phyloP scores from a whole-genome alignment of 2,329 filamentous ascomycete genomes.

The Cordyceps javanica region DNA sequence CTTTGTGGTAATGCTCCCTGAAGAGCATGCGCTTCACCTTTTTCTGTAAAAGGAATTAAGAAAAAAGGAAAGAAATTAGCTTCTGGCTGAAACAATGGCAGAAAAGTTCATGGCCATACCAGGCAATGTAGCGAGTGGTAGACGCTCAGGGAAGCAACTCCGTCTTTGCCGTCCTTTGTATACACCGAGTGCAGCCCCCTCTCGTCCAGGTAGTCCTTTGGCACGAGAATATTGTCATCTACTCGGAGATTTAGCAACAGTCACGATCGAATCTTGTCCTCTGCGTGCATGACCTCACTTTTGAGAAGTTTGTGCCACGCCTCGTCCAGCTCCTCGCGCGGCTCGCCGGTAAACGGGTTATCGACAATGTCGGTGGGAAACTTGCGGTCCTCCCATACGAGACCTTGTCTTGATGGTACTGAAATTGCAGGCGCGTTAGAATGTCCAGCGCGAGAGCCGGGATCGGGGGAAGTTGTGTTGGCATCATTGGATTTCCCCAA shows the following conservation, averaged over 20 bases:
- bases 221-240: not conserved
- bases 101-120: not conserved
- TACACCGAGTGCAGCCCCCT: not conserved
- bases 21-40: slow-evolving; percentile 4
- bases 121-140: not conserved
- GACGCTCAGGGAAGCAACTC: not conserved
- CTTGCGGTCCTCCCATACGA: not conserved
- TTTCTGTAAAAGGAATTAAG: not conserved
- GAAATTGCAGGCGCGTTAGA: too few species aligned
- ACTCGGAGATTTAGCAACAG: not conserved
- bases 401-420: not conserved
- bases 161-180: not conserved
- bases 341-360: not conserved
- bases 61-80: too few species aligned
- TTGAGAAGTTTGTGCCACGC: not conserved
- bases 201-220: not conserved
- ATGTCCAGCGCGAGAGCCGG: too few species aligned
- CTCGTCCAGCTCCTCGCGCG: not conserved
- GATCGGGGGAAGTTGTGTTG: too few species aligned
- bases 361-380: not conserved
- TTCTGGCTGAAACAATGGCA: not conserved
- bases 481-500: not conserved
- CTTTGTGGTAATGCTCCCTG: slow-evolving; percentile 1
- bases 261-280: not conserved
- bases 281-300: not conserved